A percentile compares a stretch with the other conserved stretches of the same genome.
These are phyloP conservation scores for Cylindrotheca closterium DNA, from an alignment of 108 stramenopile species.

Conservation along the genomic window DNA sequence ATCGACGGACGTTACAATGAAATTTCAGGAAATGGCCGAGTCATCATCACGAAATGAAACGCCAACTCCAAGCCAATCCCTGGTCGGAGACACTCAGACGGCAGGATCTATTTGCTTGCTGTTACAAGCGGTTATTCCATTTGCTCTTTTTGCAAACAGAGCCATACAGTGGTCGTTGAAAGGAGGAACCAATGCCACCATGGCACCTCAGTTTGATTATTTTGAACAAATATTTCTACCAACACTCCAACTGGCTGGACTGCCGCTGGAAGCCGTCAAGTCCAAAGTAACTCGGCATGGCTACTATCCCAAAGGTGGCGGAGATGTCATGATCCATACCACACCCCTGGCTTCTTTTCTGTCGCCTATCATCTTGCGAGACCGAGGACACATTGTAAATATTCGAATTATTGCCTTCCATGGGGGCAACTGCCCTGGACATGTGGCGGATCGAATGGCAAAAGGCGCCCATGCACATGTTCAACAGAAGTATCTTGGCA, in stretches of 20 bases:
- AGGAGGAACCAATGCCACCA: slow-evolving; percentile 67
- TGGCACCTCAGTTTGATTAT: slow-evolving; percentile 74
- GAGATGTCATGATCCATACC: slow-evolving; percentile 38
- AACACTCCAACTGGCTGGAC: slow-evolving; percentile 1
- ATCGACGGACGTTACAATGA: slow-evolving; percentile 32
- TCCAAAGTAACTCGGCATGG: slow-evolving; percentile 29
- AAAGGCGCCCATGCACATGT: slow-evolving; percentile 30
- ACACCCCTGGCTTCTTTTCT: slow-evolving; percentile 17
- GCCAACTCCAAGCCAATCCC: not conserved
- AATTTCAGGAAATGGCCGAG: not conserved
- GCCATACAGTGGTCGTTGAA: slow-evolving; percentile 16
- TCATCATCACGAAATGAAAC: not conserved
- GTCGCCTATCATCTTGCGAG: slow-evolving; percentile 43
- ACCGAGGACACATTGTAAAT: slow-evolving; percentile 31
- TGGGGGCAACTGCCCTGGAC: slow-evolving; percentile 45
- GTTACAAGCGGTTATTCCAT: slow-evolving; percentile 58
- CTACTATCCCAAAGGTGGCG: slow-evolving; percentile 50
- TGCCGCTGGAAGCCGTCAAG: slow-evolving; percentile 7
- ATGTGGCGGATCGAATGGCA: slow-evolving; percentile 46
- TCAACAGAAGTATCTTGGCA: slow-evolving; percentile 3
- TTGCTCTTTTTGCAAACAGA: slow-evolving; percentile 33
- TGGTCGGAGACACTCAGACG: slow-evolving; percentile 51
- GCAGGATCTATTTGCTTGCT: slow-evolving; percentile 73
- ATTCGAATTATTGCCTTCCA: slow-evolving; percentile 46
- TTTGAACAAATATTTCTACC: slow-evolving; percentile 49